Evolutionary conservation across 202 grass and related monocot genomes (phyloP), one percentile per base, ranked within the genome.

Genomic region (Schoenoplectus triqueter): DNA sequence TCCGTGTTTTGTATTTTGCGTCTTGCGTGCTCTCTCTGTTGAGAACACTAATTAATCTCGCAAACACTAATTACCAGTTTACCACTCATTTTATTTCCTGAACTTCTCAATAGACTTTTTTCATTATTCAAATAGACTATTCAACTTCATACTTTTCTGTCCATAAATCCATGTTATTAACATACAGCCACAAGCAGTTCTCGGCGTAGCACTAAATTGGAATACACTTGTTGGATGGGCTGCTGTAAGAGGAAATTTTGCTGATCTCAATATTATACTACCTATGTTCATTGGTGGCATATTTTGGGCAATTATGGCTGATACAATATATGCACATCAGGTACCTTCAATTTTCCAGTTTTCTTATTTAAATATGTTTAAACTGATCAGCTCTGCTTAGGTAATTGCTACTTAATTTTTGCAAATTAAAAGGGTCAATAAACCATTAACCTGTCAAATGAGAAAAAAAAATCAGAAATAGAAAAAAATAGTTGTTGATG

Each of bases 301-400:
- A 80, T 90, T 82, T 75, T 90, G 89, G 89, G 87, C 89, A 62
- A 82, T 90, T 44, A 76, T 80, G 51, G 87, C 85, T 78, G 89
- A 90, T 66, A 90, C 85, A 4, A 90, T 90, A 85, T 90, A 90
- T 78, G 89, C 89, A 45, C 89, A 90, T 87, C 89, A 90, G 86
- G 89, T 90, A 61, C 50, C 8, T 78, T 78, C 17, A 19, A 41
- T 22, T 13, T 55, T 55, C 11, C 45, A 51, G 44, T 11, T 69
- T 70, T 15, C 17, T 59, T 14, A 59, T 31, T 65, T 65, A 31
- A 65, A 59, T 8, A 46, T 46, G 3, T 46, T 51, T 51, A 51
- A 59, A 59, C 15, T 1, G 4, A 3, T 19, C 7, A 55, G 11
- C 9, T 2, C 6, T 11, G 6, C 5, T 69, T 15, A 68, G 3